Base-by-base conservation (phyloP, 176 grass and related monocot genomes). In the Musa beccarii region DNA sequence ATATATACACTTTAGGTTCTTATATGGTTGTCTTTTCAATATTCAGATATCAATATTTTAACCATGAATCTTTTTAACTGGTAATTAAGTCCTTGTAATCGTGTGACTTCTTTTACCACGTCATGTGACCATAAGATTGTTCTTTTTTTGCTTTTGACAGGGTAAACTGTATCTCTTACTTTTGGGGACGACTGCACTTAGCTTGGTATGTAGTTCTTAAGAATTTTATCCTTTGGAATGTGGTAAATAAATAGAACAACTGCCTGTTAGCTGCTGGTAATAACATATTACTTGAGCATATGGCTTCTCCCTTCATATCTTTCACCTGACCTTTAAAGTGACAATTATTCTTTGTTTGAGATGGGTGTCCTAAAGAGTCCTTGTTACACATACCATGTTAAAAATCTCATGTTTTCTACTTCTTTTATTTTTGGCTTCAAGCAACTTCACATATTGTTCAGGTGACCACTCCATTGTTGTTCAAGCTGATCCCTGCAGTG, bases 401-500 rank as follows among this genome's bases (percentile, higher is more conserved):
- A 5, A 43, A 43, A 43, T 43, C 34, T 43, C 34, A 43, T 43
- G 4, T 43, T 5, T 43, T 34, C 29, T 34, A 5, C 29, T 34
- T 34, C 29, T 5, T 34, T 43, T 43, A 43, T 43, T 43, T 43
- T 43, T 43, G 34, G 34, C 34, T 6, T 43, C 34, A 43, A 51
- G 11, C 21, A 34, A 68, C 29, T n/a, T 43, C 1, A 51, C 8
- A 70, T 51, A 51, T 74, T 16, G 3, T 29, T 68, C 86, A 99
- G 96, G 96, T 99, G 73, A 99, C 96, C 54, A 99, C 96, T 76
- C 96, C 91, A 52, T 76, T 99, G 71, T 81, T 99, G 51, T 99
- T 95, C 81, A 99, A 99, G 91, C 87, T 99, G 81, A 99, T 99
- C 72, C 96, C 96, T 28, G 91, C 96, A 25, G 91, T 99, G 51